Evolutionary conservation across 371 early-diverging fungal species (phyloP), one percentile per base, ranked within the genome.

Genomic region (Funneliformis caledonium): DNA sequence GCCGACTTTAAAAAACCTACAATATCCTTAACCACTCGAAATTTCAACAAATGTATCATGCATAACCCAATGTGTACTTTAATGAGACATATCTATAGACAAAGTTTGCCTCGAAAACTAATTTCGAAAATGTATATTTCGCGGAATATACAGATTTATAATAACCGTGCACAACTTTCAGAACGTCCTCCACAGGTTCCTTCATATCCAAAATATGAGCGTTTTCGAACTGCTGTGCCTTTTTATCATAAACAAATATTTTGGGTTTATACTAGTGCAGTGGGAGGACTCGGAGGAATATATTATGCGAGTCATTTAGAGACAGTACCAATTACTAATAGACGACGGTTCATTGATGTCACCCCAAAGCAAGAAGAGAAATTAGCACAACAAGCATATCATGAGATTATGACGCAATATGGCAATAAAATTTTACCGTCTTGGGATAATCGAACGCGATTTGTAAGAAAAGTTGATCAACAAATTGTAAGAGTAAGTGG

Each of bases 401-500:
- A 87, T 9, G 89, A 92, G 81, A 89, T 94, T 14, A 90, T 96
- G 90, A 60, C 59, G 6, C 74, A 92, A 83, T 94, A 85, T 84
- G 85, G 88, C 2, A 33, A 83, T n/a, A 84, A 85, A 8, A 87
- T 95, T 9, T 84, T 94, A 14, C 92, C 95, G 1, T 67, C 84
- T 0, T 83, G 87, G 72, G 92, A 94, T 78, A 90, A 91, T 0
- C 86, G 89, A 37, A 88, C 90, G 4, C 37, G 52, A 14, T 90
- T 90, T 78, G 96, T 96, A 4, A 83, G 86, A 16, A 82, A 86
- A 16, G 91, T 95, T 0, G 95, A 95, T 9, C 65, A 85, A 67
- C 85, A 92, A 14, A 84, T 96, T 37, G 91, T 96, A n/a, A 82
- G 78, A 68, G 95, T 91, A 11, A 88, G 93, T 1, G 92, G 92